phyloP scores from a whole-genome alignment of 306 rosid genomes.

The Coriaria nepalensis region DNA sequence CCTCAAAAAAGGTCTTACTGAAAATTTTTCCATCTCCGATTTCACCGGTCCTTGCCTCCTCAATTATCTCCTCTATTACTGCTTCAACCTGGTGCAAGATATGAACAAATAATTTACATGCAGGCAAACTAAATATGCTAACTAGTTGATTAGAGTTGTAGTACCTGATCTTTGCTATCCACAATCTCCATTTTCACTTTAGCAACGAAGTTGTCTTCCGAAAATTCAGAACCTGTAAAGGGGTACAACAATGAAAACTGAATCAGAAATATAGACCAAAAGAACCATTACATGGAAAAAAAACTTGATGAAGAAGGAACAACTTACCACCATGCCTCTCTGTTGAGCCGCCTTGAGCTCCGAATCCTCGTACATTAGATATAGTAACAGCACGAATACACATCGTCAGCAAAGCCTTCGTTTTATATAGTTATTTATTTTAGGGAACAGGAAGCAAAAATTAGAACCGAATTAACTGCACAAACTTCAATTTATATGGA shows the following conservation, averaged over 20 bases:
- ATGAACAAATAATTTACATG: neutral
- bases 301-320: neutral
- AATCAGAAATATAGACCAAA: neutral
- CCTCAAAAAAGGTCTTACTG: constrained; percentile 32
- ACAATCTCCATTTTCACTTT: constrained; percentile 97
- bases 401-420: constrained; percentile 66
- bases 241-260: neutral
- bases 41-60: constrained; percentile 79
- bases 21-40: constrained; percentile 96
- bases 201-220: constrained; percentile 67
- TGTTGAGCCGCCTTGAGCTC: constrained; percentile 86
- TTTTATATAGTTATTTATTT: constrained; percentile 6
- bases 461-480: constrained; percentile 4
- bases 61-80: constrained; percentile 55
- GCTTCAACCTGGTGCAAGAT: constrained; percentile 48
- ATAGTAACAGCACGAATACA: constrained; percentile 89
- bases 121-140: neutral
- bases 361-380: constrained; percentile 84
- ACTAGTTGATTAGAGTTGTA: constrained; percentile 9
- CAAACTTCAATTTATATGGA: no score
- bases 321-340: constrained; percentile 92
- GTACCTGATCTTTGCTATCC: constrained; percentile 67
- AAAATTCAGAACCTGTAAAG: constrained; percentile 68
- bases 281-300: neutral
- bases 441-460: neutral